A percentile compares a stretch with the other conserved stretches of the same genome.
Evolutionary conservation across 495 filamentous ascomycete genomes (phyloP).

Genomic region (Copromyces sp.): DNA sequence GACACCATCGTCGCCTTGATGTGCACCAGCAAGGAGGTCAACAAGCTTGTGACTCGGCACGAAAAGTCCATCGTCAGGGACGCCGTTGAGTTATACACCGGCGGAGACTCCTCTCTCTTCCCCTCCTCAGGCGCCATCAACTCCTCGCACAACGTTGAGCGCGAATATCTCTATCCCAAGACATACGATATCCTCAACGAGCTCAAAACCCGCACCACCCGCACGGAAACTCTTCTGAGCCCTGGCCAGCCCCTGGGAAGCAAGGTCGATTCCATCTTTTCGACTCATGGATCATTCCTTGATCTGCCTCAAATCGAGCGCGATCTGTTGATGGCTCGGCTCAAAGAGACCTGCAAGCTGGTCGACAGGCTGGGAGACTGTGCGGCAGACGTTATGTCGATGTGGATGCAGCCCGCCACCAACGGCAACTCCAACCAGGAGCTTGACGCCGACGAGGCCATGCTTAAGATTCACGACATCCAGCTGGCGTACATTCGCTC

Average conservation of each 20-base stretch:
- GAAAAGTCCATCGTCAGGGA: conserved; percentile 29
- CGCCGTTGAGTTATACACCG: not conserved
- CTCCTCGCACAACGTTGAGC: conserved; percentile 10
- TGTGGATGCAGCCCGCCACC: not conserved
- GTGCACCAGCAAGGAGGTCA: conserved; percentile 10
- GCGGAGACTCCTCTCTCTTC: not conserved
- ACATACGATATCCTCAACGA: conserved; percentile 17
- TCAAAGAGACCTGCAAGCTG: conserved; percentile 5
- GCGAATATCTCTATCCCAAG: conserved; percentile 6
- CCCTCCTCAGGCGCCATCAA: conserved; percentile 11
- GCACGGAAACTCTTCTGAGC: conserved; percentile 12
- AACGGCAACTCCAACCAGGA: not conserved
- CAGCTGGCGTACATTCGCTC: conserved; percentile 13
- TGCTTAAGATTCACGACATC: not conserved
- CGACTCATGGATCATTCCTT: not conserved
- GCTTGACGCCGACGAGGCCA: not conserved
- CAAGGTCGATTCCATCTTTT: not conserved
- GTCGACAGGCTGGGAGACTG: conserved; percentile 15
- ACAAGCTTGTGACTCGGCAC: conserved; percentile 7
- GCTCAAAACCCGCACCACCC: conserved; percentile 13
- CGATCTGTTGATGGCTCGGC: conserved; percentile 2
- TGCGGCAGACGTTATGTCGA: not conserved
- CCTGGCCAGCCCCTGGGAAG: not conserved
- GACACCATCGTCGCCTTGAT: conserved; percentile 9
- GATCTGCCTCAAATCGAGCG: not conserved